Evolutionary conservation across 2,329 filamentous ascomycete species (phyloP), one percentile per base, ranked within the genome.

Genomic region (Ceratocystis alfenasii): DNA sequence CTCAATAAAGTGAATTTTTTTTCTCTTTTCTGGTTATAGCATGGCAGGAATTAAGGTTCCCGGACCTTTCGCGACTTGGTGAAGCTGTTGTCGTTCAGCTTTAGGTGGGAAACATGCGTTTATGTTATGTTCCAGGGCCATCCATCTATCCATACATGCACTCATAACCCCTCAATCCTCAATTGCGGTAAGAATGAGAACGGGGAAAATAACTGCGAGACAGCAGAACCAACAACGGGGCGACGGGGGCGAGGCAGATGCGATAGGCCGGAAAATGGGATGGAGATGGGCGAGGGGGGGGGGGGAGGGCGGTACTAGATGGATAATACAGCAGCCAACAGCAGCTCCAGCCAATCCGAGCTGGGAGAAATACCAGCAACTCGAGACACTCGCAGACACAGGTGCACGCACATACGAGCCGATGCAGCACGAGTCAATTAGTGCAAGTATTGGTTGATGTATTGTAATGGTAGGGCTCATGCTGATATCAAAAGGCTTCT

Each of bases 11-110:
- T 28, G 36, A 48, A 0, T 46, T 22, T 20, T 10, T 30, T 8
- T 63, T 4, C 15, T 25, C 30, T 41, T 5, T n/a, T 30, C 17
- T 63, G 15, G 62, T 25, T 48, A 50, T 50, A 48, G 45, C 7
- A 45, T 30, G 44, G 44, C 25, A 28, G 62, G 22, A 63, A 46
- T 63, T 48, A 50, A 50, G 44, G 44, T 45, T 63, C 55, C 55
- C 55, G 55, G 55, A 20, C 28, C 28, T 59, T 36, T 36, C 7
- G 55, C 55, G 28, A 30, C 30, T 36, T 57, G 55, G 33, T 36
- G 28, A 59, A 59, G 55, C 28, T 59, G 20, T 20, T n/a, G 30
- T n/a, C 15, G 25, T 20, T 30, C 15, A 59, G 53, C 28, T 59
- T 17, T n/a, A 10, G 25, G 48, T 12, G 48, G 15, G 48, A 28